Evolutionary conservation across 1,139 yeast genomes (phyloP).

Genomic region (Geotrichum restrictum): DNA sequence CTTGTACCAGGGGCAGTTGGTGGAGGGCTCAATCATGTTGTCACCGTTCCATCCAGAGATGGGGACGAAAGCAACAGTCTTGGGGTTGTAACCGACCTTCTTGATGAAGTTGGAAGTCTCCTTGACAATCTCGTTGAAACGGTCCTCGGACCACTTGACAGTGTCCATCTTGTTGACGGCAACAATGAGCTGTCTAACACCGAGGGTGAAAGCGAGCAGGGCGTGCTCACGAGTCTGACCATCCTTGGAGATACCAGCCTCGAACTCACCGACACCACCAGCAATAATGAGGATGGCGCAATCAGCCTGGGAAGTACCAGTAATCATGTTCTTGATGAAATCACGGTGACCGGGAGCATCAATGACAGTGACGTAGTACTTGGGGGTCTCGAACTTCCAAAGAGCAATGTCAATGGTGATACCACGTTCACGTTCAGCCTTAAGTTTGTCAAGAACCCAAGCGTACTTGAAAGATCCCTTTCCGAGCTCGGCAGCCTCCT

Average conservation of each 20-base stretch:
- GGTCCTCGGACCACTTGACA: conserved; percentile 76
- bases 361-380: conserved; percentile 87
- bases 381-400: conserved; percentile 95
- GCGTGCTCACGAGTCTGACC: conserved; percentile 96
- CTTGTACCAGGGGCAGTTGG: conserved; percentile 90
- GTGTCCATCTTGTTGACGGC: conserved; percentile 95
- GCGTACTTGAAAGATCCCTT: conserved; percentile 99
- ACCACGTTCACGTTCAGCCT: conserved; percentile 98
- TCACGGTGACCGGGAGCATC: conserved; percentile 98
- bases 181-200: conserved; percentile 84
- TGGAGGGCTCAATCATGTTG: conserved; percentile 80
- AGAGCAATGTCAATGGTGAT: conserved; percentile 92
- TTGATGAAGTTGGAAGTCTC: conserved; percentile 84
- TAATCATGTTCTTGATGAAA: conserved; percentile 92
- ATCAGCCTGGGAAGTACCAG: conserved; percentile 94
- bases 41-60: conserved; percentile 94
- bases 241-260: conserved; percentile 91
- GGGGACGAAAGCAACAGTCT: conserved; percentile 87
- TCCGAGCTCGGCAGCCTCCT: conserved; percentile 97
- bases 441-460: conserved; percentile 92
- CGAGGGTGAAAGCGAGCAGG: conserved; percentile 81
- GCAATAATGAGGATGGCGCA: conserved; percentile 88
- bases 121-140: conserved; percentile 79
- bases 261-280: conserved; percentile 92
- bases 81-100: conserved; percentile 93